These are phyloP conservation scores for Cordyceps cateniannulata DNA, from an alignment of 2,329 filamentous ascomycete species.

Conservation along the genomic window DNA sequence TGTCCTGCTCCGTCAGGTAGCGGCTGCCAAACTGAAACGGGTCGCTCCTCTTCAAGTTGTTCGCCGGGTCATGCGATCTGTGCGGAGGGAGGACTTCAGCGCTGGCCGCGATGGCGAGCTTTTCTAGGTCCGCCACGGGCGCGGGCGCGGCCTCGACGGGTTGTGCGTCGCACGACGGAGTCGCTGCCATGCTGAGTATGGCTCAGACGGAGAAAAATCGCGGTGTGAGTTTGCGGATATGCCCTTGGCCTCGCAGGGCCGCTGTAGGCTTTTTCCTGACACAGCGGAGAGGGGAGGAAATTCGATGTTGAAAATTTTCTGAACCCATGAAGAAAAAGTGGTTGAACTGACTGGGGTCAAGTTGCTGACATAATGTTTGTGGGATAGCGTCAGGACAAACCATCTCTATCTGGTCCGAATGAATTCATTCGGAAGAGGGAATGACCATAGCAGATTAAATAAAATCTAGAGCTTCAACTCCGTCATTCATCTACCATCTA, in stretches of 20 bases:
- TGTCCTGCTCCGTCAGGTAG: slow-evolving; percentile 72
- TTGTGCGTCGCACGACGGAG: slow-evolving; percentile 18
- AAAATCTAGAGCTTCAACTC: no score
- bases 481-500: no score
- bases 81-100: slow-evolving; percentile 42
- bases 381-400: no score
- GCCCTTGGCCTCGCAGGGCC: background rate
- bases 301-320: background rate
- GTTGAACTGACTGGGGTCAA: background rate
- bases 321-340: background rate
- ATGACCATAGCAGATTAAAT: no score
- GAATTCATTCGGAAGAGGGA: background rate
- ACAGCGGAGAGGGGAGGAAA: background rate
- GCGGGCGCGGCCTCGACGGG: slow-evolving; percentile 17
- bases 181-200: slow-evolving; percentile 10
- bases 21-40: slow-evolving; percentile 95
- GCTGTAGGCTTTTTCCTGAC: background rate
- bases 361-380: background rate
- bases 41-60: slow-evolving; percentile 80
- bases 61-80: slow-evolving; percentile 62
- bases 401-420: no score
- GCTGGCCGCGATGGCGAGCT: slow-evolving; percentile 18
- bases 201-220: background rate
- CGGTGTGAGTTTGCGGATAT: background rate
- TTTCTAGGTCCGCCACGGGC: slow-evolving; percentile 20